Percentiles rank a stretch among this genome's conserved stretches.
phyloP scores from a whole-genome alignment of 768 basidiomycete genomes.

The Termitomyces sp. region DNA sequence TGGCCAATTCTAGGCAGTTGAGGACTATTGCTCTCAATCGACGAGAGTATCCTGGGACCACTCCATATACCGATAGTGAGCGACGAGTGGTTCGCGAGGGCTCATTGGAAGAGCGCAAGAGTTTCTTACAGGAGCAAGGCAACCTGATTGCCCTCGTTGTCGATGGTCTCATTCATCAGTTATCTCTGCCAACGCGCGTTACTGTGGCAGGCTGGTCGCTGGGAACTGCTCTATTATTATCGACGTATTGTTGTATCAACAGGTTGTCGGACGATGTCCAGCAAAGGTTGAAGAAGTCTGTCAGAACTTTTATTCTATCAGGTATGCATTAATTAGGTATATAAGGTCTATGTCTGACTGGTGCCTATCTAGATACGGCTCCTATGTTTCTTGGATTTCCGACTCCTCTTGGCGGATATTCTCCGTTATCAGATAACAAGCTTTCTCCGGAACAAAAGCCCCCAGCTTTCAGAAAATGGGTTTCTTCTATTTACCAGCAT shows the following conservation, averaged over 20 bases:
- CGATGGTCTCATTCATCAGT: slow-evolving; percentile 23
- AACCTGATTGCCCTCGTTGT: slow-evolving; percentile 27
- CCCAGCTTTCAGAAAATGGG: slow-evolving; percentile 4
- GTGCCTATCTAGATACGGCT: slow-evolving; percentile 7
- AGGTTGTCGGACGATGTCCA: slow-evolving; percentile 15
- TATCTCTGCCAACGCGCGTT: slow-evolving; percentile 17
- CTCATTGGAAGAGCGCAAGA: slow-evolving; percentile 16
- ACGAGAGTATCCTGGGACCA: slow-evolving; percentile 31
- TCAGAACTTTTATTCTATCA: slow-evolving; percentile 20
- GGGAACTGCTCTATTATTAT: slow-evolving; percentile 24
- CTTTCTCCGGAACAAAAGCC: neutral
- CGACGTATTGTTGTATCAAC: slow-evolving; percentile 21
- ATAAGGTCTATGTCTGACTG: too few relatives aligned
- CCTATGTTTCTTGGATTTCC: neutral
- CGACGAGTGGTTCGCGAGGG: slow-evolving; percentile 15
- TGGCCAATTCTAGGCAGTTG: slow-evolving; percentile 18
- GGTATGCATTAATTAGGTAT: too few relatives aligned
- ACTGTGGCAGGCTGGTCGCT: slow-evolving; percentile 30
- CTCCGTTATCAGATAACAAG: neutral
- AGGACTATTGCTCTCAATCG: slow-evolving; percentile 31
- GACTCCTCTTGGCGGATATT: neutral
- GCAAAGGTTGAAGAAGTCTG: slow-evolving; percentile 19
- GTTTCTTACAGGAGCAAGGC: slow-evolving; percentile 25
- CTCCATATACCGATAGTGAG: slow-evolving; percentile 28
- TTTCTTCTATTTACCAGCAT: slow-evolving; percentile 1